Evolutionary conservation across 345 rosid species (phyloP), one percentile per base, ranked within the genome.

Genomic region (Eutrema yunnanense): DNA sequence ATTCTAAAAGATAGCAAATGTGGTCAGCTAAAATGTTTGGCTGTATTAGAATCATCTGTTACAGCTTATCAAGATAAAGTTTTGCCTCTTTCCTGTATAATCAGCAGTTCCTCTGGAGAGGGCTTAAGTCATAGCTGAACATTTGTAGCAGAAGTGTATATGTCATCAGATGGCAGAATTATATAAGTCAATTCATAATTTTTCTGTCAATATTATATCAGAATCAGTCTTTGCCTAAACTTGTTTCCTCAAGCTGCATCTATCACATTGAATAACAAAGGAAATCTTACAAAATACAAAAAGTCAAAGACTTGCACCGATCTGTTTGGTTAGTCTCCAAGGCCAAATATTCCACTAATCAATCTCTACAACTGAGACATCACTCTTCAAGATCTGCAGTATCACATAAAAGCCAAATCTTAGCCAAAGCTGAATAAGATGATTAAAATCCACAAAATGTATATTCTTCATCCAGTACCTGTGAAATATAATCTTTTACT

Each of bases 401-500:
- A 51, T 46, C 27, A 44, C 46, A 38, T 8, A 53, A 43, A 22
- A 19, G n/a, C 50, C 13, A 36, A 64, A 40, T 32, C 44, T 47
- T 12, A 62, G 57, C 16, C 64, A 54, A 36, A 69, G 5, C 51
- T 27, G 12, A 43, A 52, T 13, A 36, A 10, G 8, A 47, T 11
- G 11, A 1, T 22, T 6, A 16, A 42, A 22, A 22, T 11, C 26
- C 0, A 59, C n/a, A 51, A 33, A 49, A 47, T 38, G 44, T 32
- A 47, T 32, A 2, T 38, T 46, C n/a, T 40, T 57, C 12, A 56
- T 29, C 22, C 65, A 62, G 48, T 80, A 95, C 98, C 94, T 90
- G 90, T 40, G 96, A 73, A 52, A 95, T 81, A 70, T 90, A 82
- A 60, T 88, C 90, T 75, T 88, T 92, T 37, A 90, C 73, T 72